phyloP scores from a whole-genome alignment of 2,329 filamentous ascomycete genomes.

The Fonsecaea pugnacius region DNA sequence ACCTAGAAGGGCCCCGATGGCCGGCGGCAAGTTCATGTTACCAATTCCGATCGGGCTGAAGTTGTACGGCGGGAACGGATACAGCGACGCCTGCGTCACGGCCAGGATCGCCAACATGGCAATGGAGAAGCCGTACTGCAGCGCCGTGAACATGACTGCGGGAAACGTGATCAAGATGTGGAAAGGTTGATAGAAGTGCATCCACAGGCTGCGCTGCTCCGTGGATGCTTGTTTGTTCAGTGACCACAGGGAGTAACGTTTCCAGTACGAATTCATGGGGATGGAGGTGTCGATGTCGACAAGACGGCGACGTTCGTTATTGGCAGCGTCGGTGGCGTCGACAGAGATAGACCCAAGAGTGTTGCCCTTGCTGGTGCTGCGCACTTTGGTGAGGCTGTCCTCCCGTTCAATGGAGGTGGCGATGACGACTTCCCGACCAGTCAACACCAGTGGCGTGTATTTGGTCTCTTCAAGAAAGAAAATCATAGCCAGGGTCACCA shows the following conservation, averaged over 20 bases:
- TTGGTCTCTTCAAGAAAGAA: slow-evolving; percentile 48
- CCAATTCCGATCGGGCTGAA: slow-evolving; percentile 43
- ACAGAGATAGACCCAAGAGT: slow-evolving; percentile 18
- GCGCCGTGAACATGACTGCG: slow-evolving; percentile 46
- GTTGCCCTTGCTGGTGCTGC: slow-evolving; percentile 21
- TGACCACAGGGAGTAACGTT: slow-evolving; percentile 39
- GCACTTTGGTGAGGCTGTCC: slow-evolving; percentile 23
- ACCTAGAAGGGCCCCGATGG: slow-evolving; percentile 49
- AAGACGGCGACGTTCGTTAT: slow-evolving; percentile 29
- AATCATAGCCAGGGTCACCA: slow-evolving; percentile 41
- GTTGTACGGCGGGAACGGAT: slow-evolving; percentile 43
- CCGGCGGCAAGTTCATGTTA: slow-evolving; percentile 43
- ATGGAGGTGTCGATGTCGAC: slow-evolving; percentile 40
- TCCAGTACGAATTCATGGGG: slow-evolving; percentile 39
- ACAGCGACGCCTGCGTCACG: slow-evolving; percentile 43
- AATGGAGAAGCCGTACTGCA: slow-evolving; percentile 48
- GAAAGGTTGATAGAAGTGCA: slow-evolving; percentile 43
- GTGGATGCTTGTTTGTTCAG: slow-evolving; percentile 33
- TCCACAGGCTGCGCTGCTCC: slow-evolving; percentile 39
- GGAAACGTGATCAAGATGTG: slow-evolving; percentile 44
- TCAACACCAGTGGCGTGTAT: slow-evolving; percentile 36
- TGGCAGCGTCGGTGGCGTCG: slow-evolving; percentile 22
- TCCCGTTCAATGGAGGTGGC: slow-evolving; percentile 9
- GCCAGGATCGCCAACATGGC: slow-evolving; percentile 44
- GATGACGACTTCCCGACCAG: slow-evolving; percentile 23